Base-by-base conservation (phyloP, 1,139 yeast genomes). In the Geotrichum cucujoidarum region DNA sequence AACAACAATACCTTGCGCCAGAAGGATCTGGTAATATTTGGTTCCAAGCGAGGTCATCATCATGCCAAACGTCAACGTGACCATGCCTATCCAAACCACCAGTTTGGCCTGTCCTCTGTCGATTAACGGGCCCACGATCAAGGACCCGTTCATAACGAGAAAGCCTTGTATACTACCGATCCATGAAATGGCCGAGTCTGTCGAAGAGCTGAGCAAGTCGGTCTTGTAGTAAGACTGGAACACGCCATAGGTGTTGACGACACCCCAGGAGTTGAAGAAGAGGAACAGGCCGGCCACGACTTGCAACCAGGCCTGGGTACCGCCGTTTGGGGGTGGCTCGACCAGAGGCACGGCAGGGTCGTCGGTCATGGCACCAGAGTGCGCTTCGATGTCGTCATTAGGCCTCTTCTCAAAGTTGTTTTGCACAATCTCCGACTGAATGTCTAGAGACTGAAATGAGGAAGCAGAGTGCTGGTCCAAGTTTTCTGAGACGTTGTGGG, bases 51-150 rank as follows among this genome's bases (percentile, higher is more conserved):
- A 81, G 7, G 80, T 69, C 40, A 75, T 71, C 58, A 81, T 64
- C 47, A 81, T 62, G 0, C 85, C 84, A 18, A 68, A 69, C 20
- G 56, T 29, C 7, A 40, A 11, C 36, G 68, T 60, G 39, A 69
- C 60, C 2, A 81, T 73, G 0, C 89, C 89, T 42, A 67, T 68
- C 24, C 66, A 60, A 14, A 64, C 50, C 40, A 64, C 50, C 3
- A 43, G 40, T 38, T 57, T 57, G 43, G 60, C 53, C 46, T 60
- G 62, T 13, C 67, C 69, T 24, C 53, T 54, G 56, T 83, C 90
- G 58, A 81, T 77, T 10, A 81, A 55, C 1, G 80, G 77, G 0
- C 90, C 92, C 43, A 75, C 72, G 32, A 80, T 60, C n/a, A 81
- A 72, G 0, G 80, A 76, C 5, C 79, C 74, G 32, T 77, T 70